These are phyloP conservation scores for Malassezia furfur DNA, from an alignment of 1,284 basidiomycete species.

Conservation along the genomic window DNA sequence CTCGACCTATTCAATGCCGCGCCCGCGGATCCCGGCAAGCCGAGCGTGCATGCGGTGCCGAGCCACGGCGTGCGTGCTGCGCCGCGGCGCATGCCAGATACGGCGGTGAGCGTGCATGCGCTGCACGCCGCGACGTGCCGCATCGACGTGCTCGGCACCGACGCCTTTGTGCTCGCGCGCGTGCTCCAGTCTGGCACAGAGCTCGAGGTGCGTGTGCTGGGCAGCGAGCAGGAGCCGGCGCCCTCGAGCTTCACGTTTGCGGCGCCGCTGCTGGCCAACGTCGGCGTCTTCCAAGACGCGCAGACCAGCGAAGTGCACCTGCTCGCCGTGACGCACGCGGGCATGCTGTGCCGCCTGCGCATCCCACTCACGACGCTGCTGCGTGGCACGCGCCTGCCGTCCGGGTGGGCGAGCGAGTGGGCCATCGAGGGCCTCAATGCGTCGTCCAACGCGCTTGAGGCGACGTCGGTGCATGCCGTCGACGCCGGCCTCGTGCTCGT, in stretches of 20 bases:
- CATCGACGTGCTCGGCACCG: constrained; percentile 3
- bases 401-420: constrained; percentile 29
- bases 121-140: constrained; percentile 9
- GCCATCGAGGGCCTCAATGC: constrained; percentile 22
- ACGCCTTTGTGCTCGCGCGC: constrained; percentile 25
- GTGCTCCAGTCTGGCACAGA: constrained; percentile 24
- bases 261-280: constrained; percentile 24
- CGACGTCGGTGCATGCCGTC: constrained; percentile 25
- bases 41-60: constrained; percentile 5
- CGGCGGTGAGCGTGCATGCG: constrained; percentile 5
- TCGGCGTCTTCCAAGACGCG: constrained; percentile 27
- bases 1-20: constrained; percentile 15
- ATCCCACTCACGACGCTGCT: constrained; percentile 25
- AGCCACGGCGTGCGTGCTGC: background rate
- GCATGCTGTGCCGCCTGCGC: constrained; percentile 28
- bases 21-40: background rate
- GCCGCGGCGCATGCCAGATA: background rate
- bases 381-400: constrained; percentile 17
- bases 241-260: constrained; percentile 29
- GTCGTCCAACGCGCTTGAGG: constrained; percentile 17
- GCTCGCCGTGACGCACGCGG: constrained; percentile 27
- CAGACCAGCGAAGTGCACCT: constrained; percentile 22
- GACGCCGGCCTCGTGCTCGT: constrained; percentile 31
- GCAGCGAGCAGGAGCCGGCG: background rate
- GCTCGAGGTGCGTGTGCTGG: constrained; percentile 23